Evolutionary conservation across 257 asterid species (phyloP), one percentile per base, ranked within the genome.

Genomic region (Leptodermis oblonga): DNA sequence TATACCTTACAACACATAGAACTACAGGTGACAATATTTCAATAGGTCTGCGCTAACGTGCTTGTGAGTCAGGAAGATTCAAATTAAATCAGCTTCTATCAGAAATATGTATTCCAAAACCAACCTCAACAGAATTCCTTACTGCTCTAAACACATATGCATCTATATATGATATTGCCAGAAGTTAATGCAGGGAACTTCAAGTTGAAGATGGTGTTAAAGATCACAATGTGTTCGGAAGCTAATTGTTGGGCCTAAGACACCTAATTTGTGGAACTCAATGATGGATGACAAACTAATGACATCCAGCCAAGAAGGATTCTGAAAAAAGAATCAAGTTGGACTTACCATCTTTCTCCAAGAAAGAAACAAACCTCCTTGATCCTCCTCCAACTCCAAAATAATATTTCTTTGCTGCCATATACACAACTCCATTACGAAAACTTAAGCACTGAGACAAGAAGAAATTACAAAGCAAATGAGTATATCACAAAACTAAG

Each of bases 341-440:
- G 2, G 69, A 71, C 87, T 76, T 73, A 94, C 99, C 92, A 39
- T 89, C 95, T 76, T 89, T 86, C 77, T 89, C 99, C 20, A 84
- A 86, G 26, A 94, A 14, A 42, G 97, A 91, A 33, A 91, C 73
- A 72, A 94, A 94, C 58, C 81, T 82, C 80, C 96, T 83, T 13
- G 99, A 88, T 75, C 99, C 99, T 70, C 99, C 99, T 52, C 99
- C 99, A 0, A 94, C 99, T 71, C 99, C 99, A 68, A 94, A 91
- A 75, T 94, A 94, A 77, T 91, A 67, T 70, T 94, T 94, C 87
- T 91, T 94, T 72, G 97, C 99, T 51, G 99, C 96, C 95, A 94
- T 78, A 75, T 94, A 94, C 54, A 91, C 93, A 28, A 87, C 84
- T 70, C 97, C 99, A 52, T 69, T 52, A 55, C 90, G 86, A 62